phyloP scores from a whole-genome alignment of 2,329 filamentous ascomycete genomes.

The Teratosphaeria pseudoeucalypti region DNA sequence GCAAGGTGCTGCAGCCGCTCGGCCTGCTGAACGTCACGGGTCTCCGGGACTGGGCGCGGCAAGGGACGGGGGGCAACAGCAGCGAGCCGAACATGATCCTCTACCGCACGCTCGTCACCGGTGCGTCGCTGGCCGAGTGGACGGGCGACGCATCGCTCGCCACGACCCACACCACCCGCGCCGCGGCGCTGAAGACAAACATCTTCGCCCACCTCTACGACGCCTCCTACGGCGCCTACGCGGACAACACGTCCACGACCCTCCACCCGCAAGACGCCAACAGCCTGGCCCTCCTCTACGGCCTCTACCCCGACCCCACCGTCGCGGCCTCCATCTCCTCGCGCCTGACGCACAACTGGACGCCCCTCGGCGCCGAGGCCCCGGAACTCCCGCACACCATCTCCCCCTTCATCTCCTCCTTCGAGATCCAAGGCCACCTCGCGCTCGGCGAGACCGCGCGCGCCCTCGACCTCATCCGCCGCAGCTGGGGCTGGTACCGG shows the following conservation, averaged over 20 bases:
- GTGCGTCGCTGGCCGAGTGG: constrained; percentile 30
- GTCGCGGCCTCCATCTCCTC: constrained; percentile 25
- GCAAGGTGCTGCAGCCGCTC: constrained; percentile 30
- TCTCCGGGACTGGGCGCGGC: constrained; percentile 38
- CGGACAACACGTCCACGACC: constrained; percentile 28
- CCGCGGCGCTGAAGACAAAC: constrained; percentile 21
- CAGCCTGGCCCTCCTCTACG: constrained; percentile 30
- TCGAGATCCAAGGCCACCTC: constrained; percentile 36
- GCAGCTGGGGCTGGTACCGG: constrained; percentile 33
- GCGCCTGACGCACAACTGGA: constrained; percentile 34
- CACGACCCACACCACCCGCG: constrained; percentile 27
- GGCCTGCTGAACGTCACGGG: constrained; percentile 39
- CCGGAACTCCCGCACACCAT: constrained; percentile 32
- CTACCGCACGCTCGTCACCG: constrained; percentile 43
- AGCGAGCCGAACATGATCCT: constrained; percentile 38
- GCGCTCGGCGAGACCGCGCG: constrained; percentile 27
- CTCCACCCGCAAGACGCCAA: constrained; percentile 46
- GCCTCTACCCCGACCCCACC: constrained; percentile 26
- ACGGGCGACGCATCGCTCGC: constrained; percentile 31
- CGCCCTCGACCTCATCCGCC: constrained; percentile 34
- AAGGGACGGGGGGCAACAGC: constrained; percentile 40
- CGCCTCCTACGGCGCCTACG: constrained; percentile 24
- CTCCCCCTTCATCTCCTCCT: constrained; percentile 33
- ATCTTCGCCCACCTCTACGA: constrained; percentile 22
- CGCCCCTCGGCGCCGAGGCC: constrained; percentile 35